Evolutionary conservation across 768 basidiomycete genomes (phyloP).

Genomic region (Nidularia pulvinata): DNA sequence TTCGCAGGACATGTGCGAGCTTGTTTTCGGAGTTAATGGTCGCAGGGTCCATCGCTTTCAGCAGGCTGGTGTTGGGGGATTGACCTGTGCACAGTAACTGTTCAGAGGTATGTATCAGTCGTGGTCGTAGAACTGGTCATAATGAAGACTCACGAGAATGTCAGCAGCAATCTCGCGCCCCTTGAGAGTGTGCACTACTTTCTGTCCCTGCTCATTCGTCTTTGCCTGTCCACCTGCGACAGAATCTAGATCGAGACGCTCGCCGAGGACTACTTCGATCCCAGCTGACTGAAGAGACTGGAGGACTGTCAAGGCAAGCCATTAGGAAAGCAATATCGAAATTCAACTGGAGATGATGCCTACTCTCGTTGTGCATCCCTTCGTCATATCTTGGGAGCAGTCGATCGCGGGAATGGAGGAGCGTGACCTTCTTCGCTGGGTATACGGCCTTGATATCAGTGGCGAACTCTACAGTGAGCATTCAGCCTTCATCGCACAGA

Average conservation of each 20-base stretch:
- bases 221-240: constrained; percentile 20
- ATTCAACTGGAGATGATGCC: constrained; percentile 3
- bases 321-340: neutral
- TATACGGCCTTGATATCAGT: constrained; percentile 59
- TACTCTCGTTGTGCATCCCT: constrained; percentile 52
- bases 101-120: neutral
- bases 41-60: constrained; percentile 36
- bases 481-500: neutral
- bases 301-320: constrained; percentile 21
- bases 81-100: constrained; percentile 66
- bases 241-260: constrained; percentile 46
- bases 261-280: constrained; percentile 55
- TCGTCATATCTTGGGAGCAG: constrained; percentile 54
- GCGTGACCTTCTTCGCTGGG: constrained; percentile 51
- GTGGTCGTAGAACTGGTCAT: neutral
- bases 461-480: constrained; percentile 48
- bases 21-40: constrained; percentile 35
- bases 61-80: constrained; percentile 49
- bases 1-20: constrained; percentile 44
- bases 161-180: constrained; percentile 54
- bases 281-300: constrained; percentile 36
- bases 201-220: constrained; percentile 19
- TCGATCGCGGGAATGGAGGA: constrained; percentile 56
- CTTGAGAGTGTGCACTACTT: constrained; percentile 41
- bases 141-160: constrained; percentile 38